Evolutionary conservation across 2,329 filamentous ascomycete genomes (phyloP), one percentile per base, ranked within the genome.

Genomic region (Diaporthe destruens): DNA sequence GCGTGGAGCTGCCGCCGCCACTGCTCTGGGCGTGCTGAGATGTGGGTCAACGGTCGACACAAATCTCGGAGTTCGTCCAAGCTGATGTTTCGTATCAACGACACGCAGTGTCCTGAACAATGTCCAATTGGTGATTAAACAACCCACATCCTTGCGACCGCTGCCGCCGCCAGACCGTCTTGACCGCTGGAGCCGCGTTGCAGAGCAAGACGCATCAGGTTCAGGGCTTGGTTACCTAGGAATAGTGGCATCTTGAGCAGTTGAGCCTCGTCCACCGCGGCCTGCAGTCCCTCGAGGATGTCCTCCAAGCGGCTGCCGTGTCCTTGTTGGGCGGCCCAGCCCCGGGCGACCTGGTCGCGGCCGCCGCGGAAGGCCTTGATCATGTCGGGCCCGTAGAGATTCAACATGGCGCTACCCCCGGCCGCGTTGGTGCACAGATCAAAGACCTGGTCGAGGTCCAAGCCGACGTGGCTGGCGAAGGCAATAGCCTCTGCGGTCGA

Each of bases 391-490:
- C 84, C 84, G 34, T 81, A 75, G 8, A 75, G 73, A 51, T 81
- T 80, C 59, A 86, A 77, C 74, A 85, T 80, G 39, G 75, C 78
- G 72, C 82, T 85, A 7, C 83, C 83, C 12, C 85, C 85, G 0
- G 85, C 85, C 1, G 85, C 85, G 72, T 85, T 83, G 75, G 83
- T 77, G 75, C 84, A 87, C 63, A 86, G 80, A 47, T 84, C 83
- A 59, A 82, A 81, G 2, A 86, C 82, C 77, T 85, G 84, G 49
- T 85, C 82, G 23, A 86, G 79, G 54, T 86, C 84, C 44, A 87
- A 79, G 3, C 80, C 80, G 34, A 85, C 82, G 67, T 76, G 77
- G 23, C 80, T 78, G 3, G 84, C 82, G 74, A 85, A 85, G 0
- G 84, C 80, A 18, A 87, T 78, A 1, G 83, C 77, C 76, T 87